Base-by-base conservation (phyloP, 2,329 filamentous ascomycete genomes). In the Fusarium nanum region DNA sequence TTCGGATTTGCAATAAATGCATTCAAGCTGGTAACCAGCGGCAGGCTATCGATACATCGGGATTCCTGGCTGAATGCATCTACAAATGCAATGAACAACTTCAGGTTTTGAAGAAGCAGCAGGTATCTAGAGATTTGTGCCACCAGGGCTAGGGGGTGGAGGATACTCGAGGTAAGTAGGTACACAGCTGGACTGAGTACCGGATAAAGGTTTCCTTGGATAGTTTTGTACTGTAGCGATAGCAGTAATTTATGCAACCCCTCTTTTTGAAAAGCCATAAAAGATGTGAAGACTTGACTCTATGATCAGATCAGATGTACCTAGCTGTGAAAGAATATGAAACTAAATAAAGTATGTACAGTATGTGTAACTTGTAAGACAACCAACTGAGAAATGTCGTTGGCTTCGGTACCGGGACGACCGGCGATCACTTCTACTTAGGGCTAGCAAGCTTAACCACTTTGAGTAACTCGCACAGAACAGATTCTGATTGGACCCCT, bases 391-490 rank as follows among this genome's bases (percentile, higher is more conserved):
- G 27, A 41, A 20, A 53, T 53, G 49, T 53, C 34, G 49, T 53
- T 42, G 37, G 32, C 23, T 53, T 53, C 49, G 37, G 49, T 20
- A n/a, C 32, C 34, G 11, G 41, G 13, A 53, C 34, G 37, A 22
- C 16, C 49, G 49, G 49, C 14, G 45, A 62, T 62, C 59, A 32
- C 45, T 62, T n/a, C 48, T 30, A 7, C 10, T 54, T 45, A 22
- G 3, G 37, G 56, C 37, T 32, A n/a, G n/a, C 16, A 23, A 12
- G 12, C 41, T 50, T 67, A 62, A 46, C 67, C 30, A 10, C 11
- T 58, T 67, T 14, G 16, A 59, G 67, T 46, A 70, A 67, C 54
- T 70, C 67, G 67, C 61, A 67, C 56, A 58, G 28, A 10, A 16
- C 4, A 11, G 4, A 8, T 18, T 16, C 11, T 67, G 45, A 70